Base-by-base conservation (phyloP, 257 asterid genomes). In the Nyctanthes arbortristis region DNA sequence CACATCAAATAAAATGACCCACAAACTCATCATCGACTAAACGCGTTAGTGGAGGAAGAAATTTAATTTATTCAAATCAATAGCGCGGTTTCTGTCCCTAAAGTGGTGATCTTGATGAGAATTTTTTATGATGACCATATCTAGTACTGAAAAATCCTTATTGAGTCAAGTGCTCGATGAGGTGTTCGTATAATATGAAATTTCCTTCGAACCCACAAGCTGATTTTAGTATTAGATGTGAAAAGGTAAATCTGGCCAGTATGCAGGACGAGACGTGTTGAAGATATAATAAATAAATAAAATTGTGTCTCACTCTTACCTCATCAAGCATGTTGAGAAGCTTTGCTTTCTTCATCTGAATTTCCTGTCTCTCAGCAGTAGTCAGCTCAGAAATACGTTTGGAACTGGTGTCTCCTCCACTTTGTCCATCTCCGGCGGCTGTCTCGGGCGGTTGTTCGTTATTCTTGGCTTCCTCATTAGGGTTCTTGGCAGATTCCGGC, bases 311-410 rank as follows among this genome's bases (percentile, higher is more conserved):
- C n/a, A 36, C n/a, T 55, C 64, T 70, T 82, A 93, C 99, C 97
- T 93, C 99, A 74, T 93, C 96, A 56, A 93, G 99, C 97, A 93
- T 91, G 91, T 91, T 91, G 13, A 93, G 91, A 8, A 93, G 96
- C 63, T 93, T 93, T 0, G 96, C 95, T 73, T 91, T 93, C 85
- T 91, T 93, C 97, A 93, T 87, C 84, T 91, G 97, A 78, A 91
- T 87, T 84, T 93, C 99, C 28, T 91, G 99, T 68, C 91, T 87
- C 67, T 93, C 99, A 0, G 86, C 91, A 2, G 97, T 89, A 3
- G 78, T 82, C 34, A 87, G 89, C 78, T 93, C 99, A 4, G 84
- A 43, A 10, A 66, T 82, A 16, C 91, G 87, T 66, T 87, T 85
- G 2, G 22, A 79, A 40, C 80, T 59, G 65, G 75, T 75, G 4